Evolutionary conservation across 163 green algal species (phyloP).

Genomic region (Prototheca cutis): DNA sequence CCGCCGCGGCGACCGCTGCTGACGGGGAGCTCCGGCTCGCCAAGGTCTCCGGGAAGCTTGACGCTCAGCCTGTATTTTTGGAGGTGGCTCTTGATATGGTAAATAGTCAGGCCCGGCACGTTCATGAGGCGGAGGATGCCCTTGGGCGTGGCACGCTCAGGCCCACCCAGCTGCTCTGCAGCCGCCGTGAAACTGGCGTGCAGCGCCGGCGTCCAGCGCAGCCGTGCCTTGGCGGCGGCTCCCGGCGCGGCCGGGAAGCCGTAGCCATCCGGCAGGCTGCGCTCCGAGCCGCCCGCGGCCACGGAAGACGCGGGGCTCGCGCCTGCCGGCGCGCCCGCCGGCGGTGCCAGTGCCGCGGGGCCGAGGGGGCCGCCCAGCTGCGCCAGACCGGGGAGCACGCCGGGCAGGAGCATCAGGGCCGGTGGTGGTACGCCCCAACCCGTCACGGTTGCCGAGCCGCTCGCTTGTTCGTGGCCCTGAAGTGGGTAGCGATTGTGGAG

Average conservation of each 20-base stretch:
- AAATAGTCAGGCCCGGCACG: constrained; percentile 85
- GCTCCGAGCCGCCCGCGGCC: no score
- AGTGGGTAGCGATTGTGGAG: no score
- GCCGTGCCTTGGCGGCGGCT: constrained; percentile 34
- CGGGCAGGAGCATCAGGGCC: no score
- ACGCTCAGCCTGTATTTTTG: constrained; percentile 72
- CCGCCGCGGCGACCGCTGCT: neutral
- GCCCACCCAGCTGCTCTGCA: constrained; percentile 64
- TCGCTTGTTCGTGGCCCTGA: no score
- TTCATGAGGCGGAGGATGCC: constrained; percentile 80
- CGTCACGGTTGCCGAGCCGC: no score
- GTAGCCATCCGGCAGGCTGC: no score
- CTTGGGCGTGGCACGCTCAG: constrained; percentile 53
- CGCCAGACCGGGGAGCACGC: no score
- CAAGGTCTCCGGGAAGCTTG: constrained; percentile 12
- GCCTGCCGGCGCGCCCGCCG: neutral
- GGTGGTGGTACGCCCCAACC: no score
- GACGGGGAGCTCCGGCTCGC: neutral
- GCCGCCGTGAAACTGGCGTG: constrained; percentile 77
- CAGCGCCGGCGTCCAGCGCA: constrained; percentile 89
- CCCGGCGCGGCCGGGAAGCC: neutral
- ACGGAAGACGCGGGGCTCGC: neutral
- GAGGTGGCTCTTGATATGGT: constrained; percentile 92
- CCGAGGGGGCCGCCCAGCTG: no score
- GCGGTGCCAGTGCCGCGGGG: no score